Evolutionary conservation across 176 grass and related monocot genomes (phyloP), one percentile per base, ranked within the genome.

Genomic region (Hordeum marinum): DNA sequence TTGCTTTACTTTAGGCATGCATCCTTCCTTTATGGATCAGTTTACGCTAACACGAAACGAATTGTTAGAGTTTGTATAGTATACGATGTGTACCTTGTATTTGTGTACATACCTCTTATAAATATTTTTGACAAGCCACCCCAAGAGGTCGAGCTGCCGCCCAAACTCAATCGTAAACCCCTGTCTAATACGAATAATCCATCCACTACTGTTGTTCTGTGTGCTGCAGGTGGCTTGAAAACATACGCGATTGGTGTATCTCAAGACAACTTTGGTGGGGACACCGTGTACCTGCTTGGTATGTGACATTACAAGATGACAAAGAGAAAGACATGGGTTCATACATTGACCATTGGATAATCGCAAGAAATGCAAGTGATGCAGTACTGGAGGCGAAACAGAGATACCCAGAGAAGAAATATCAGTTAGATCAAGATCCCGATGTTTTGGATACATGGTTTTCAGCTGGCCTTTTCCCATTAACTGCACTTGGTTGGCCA

Each of bases 231-330:
- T 98, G 95, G 95, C 85, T 98, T 60, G 89, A 93, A 63, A 93
- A 95, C 71, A 98, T 98, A 82, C 95, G 85, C 27, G 95, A 98
- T 75, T 98, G 95, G 95, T 98, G 95, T 63, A 68, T 98, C 58
- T 98, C 95, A 62, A 91, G 95, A 63, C 95, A 98, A 74, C 90
- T 98, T 68, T 98, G 95, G 95, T 98, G 95, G 95, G 95, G 95
- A 42, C 95, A 98, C 70, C 90, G 90, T 15, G 89, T 93, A 37
- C 95, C 95, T 24, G 95, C 95, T 11, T 98, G 95, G 92, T 98
- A 98, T 82, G 92, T 95, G 63, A 95, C 76, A 41, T 77, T 98
- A 43, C 85, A 90, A 79, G 90, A 95, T 50, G 95, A 98, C 12
- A 70, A 83, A 18, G 87, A 89, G 65, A 93, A 93, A 86, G 89